Evolutionary conservation across 2,329 filamentous ascomycete species (phyloP).

Genomic region (Claviceps africana): DNA sequence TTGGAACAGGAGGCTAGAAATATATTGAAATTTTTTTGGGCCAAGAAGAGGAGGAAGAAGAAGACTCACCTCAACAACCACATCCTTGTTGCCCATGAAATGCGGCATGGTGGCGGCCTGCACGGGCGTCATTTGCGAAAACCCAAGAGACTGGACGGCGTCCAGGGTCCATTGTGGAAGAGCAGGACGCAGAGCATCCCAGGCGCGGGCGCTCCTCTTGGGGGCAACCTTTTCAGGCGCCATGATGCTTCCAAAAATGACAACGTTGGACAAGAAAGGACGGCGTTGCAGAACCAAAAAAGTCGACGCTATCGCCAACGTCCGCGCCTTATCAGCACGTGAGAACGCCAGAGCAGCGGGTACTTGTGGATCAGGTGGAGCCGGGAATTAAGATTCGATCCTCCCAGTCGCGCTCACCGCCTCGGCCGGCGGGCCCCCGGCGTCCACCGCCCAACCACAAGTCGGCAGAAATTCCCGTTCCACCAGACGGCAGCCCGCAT

Average conservation of each 20-base stretch:
- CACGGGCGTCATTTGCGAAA: conserved; percentile 81
- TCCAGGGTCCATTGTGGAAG: conserved; percentile 64
- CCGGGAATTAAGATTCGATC: too few species aligned
- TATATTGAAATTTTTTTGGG: too few species aligned
- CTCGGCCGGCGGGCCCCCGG: too few species aligned
- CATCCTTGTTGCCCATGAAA: conserved; percentile 80
- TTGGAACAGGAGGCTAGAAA: background rate
- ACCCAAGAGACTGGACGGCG: conserved; percentile 72
- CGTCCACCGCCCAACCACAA: background rate
- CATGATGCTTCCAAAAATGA: conserved; percentile 12
- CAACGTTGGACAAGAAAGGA: background rate
- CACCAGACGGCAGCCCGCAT: background rate
- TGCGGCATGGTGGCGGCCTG: conserved; percentile 83
- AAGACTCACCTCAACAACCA: conserved; percentile 60
- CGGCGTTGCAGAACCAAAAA: conserved; percentile 2
- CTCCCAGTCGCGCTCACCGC: too few species aligned
- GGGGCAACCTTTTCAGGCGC: conserved; percentile 17
- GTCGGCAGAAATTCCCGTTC: conserved; percentile 5
- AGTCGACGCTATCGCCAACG: conserved; percentile 6
- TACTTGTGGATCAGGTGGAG: too few species aligned
- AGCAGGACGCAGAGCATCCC: conserved; percentile 24
- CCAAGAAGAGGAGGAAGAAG: background rate
- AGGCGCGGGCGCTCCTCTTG: conserved; percentile 35
- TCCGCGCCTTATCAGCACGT: conserved; percentile 22
- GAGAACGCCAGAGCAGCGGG: background rate